A percentile compares a stretch with the other conserved stretches of the same genome.
These are phyloP conservation scores for Blastomyces emzantsi DNA, from an alignment of 2,329 filamentous ascomycete genomes.

Conservation along the genomic window DNA sequence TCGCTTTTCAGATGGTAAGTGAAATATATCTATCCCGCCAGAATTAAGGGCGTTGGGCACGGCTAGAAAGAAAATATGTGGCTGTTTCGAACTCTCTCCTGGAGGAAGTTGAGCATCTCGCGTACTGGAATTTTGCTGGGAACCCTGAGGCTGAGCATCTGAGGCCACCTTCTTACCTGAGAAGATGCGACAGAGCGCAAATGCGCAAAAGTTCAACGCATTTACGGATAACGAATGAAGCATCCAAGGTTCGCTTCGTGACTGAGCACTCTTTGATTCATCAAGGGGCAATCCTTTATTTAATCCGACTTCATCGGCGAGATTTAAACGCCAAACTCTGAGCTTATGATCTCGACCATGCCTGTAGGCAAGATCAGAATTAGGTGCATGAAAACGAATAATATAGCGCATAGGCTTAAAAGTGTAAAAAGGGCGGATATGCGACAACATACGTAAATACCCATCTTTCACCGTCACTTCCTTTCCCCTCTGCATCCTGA, in stretches of 20 bases:
- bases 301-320: conserved; percentile 49
- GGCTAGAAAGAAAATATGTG: conserved; percentile 49
- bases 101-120: background rate
- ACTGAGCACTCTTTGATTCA: conserved; percentile 28
- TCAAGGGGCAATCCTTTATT: conserved; percentile 66
- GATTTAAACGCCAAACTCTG: conserved; percentile 69
- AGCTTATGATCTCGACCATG: conserved; percentile 86
- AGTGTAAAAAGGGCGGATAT: background rate
- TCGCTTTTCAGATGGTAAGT: conserved; percentile 66
- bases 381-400: background rate
- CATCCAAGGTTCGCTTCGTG: conserved; percentile 66
- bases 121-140: conserved; percentile 20
- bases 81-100: conserved; percentile 13
- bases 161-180: background rate
- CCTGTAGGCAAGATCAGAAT: conserved; percentile 39
- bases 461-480: conserved; percentile 48
- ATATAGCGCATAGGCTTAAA: conserved; percentile 1
- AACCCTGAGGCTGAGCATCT: background rate
- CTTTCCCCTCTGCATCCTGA: conserved; percentile 5
- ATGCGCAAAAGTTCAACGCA: conserved; percentile 90
- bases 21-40: conserved; percentile 74
- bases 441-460: conserved; percentile 65
- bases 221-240: conserved; percentile 77
- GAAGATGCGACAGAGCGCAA: conserved; percentile 50
- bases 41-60: conserved; percentile 70